Evolutionary conservation across 345 rosid genomes (phyloP), one percentile per base, ranked within the genome.

Genomic region (Salix suchowensis): DNA sequence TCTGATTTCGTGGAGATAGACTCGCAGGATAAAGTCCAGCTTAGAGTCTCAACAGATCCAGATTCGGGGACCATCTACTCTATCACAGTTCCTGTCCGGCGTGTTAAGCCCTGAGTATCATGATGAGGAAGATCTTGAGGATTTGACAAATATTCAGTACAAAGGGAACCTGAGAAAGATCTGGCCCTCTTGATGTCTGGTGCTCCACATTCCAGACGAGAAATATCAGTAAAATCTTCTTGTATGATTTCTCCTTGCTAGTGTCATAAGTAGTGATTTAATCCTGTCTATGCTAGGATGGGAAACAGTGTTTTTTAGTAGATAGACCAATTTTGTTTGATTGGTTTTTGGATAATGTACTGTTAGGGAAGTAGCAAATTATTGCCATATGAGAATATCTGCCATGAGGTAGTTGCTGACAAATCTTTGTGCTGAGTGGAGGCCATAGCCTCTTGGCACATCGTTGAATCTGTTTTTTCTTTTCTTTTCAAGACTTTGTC

Each of bases 1-100:
- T 93, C 98, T 8, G 98, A 96, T 83, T 89, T 96, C 28, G 97
- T 96, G 36, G 97, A 88, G 89, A 93, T 96, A 12, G 98, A 96
- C 65, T 91, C 96, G 12, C 94, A 91, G 87, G 99, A 96, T 48
- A 93, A 92, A 82, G 98, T 96, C 73, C 97, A 93, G 88, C 88
- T 96, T 39, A 96, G 83, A 44, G 99, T 93, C 32, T 87, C 93
- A 5, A 82, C 98, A 2, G 98, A 95, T 64, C 76, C 90, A 58
- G 98, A 93, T 80, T 87, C 92, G 2, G 98, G 99, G 30, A 93
- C 99, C 0, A 86, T 96, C 32, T 96, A 92, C 88, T 93, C 99
- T 0, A 96, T 96, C 77, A 91, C 94, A 0, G 97, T 93, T 68
- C 99, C 97, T 30, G 92, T 96, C 36, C 86, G 95, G 55, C 88